Percentiles rank a stretch among this genome's conserved stretches.
Conservation (phyloP, 73 alveolate species). For the Tetrahymena elliotti region DNA sequence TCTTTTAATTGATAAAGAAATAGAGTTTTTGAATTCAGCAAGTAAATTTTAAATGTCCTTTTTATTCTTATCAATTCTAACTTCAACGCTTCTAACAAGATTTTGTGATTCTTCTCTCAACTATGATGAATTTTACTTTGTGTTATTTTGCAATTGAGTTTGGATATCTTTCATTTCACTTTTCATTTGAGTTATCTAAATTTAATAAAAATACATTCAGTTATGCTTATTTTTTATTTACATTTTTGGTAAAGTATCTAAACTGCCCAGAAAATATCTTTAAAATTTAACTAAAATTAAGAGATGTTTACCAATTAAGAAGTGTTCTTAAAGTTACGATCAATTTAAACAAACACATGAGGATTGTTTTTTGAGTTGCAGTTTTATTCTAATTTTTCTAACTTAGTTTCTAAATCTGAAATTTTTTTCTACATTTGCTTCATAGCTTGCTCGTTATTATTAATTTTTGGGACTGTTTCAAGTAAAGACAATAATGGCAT, state of each 20-base stretch:
- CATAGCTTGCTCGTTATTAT: background rate
- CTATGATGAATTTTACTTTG: background rate
- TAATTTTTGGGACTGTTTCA: background rate
- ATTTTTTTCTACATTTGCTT: background rate
- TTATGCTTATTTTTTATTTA: background rate
- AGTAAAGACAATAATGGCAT: background rate
- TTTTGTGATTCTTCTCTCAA: background rate
- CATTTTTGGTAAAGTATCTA: background rate
- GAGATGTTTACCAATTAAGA: background rate
- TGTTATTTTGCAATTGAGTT: background rate
- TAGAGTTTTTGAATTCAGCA: background rate
- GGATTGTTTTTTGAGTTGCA: background rate
- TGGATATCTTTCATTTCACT: background rate
- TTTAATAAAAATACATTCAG: background rate
- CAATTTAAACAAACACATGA: background rate
- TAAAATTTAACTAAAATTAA: background rate
- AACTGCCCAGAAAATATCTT: background rate
- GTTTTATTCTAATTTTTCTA: background rate
- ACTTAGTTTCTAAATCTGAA: background rate
- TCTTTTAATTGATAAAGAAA: background rate
- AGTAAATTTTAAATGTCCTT: background rate
- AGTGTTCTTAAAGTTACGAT: background rate
- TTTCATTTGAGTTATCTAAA: background rate
- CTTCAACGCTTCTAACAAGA: background rate
- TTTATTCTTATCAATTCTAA: background rate